Evolutionary conservation across 352 stramenopile genomes (phyloP), one percentile per base, ranked within the genome.

Genomic region (Halophytophthora batemanensis): DNA sequence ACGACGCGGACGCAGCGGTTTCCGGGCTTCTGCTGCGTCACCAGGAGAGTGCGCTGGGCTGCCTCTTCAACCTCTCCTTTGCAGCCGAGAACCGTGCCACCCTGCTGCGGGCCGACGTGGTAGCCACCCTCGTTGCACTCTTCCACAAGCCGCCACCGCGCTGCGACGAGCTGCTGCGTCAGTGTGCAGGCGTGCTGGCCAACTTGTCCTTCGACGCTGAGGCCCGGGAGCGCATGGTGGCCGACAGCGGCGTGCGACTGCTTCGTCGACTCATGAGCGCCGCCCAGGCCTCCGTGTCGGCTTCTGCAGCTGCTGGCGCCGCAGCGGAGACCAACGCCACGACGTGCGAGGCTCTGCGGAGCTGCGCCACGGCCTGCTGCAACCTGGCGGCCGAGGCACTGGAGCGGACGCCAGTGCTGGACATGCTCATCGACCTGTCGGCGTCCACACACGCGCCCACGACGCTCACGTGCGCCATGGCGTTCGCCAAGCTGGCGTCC

Each of bases 391-490:
- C 65, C 12, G 80, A 89, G 12, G 78, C 72, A 2, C 54, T 92
- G 3, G 75, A 90, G 58, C 87, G 81, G 38, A 89, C 81, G 1
- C 72, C 71, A 0, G 54, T 91, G 5, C 45, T 93, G 34, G 71
- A 81, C 7, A 90, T 90, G 77, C 67, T 93, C 40, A 89, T 92
- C 35, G 81, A 90, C 19, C 56, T 93, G 8, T 93, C 83, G 1
- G 57, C 51, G 12, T 66, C 61, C 11, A 71, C 79, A 7, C 75
- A 92, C 45, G 66, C 69, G 11, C 71, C 62, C 10, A 90, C 87
- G 37, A 87, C 72, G 23, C 64, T 90, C 34, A 89, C 77, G 12
- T 92, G 81, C 31, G 79, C 83, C 3, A 87, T 91, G 14, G 78
- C 83, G 1, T 91, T 91, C 50, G 79, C 81, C 11, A 90, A 90